phyloP scores from a whole-genome alignment of 1,139 yeast species.

The Candida pseudocylindracea region DNA sequence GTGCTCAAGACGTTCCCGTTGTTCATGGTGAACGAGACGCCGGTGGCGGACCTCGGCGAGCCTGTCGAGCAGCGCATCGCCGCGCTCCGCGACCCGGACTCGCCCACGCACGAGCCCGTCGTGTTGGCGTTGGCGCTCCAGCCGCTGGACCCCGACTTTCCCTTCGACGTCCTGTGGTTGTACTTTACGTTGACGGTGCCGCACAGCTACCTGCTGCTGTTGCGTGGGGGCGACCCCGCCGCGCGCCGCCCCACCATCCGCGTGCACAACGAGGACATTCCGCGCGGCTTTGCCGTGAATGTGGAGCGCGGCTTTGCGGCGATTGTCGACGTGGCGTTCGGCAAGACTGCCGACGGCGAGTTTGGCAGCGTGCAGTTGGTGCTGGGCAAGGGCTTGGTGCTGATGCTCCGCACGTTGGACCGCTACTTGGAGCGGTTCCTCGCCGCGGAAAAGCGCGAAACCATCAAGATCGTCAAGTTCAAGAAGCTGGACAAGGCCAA shows the following conservation, averaged over 20 bases:
- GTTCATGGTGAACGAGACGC: no score
- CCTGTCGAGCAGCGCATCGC: no score
- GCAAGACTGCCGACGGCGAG: constrained; percentile 2
- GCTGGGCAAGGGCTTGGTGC: constrained; percentile 24
- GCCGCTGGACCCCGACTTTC: constrained; percentile 61
- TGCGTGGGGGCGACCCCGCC: constrained; percentile 11
- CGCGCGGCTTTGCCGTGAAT: constrained; percentile 45
- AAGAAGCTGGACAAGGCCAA: no score
- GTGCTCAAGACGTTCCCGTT: no score
- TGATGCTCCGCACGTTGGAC: constrained; percentile 34
- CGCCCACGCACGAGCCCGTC: no score
- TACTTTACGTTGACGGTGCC: constrained; percentile 34
- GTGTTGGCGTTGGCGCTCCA: constrained; percentile 7
- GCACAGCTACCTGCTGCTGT: constrained; percentile 10
- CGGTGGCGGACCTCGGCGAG: no score
- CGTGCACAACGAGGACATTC: constrained; percentile 48
- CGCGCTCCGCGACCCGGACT: no score
- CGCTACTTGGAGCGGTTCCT: constrained; percentile 32
- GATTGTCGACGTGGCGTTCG: constrained; percentile 18
- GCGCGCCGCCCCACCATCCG: constrained; percentile 16
- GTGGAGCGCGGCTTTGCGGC: constrained; percentile 39
- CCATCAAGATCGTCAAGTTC: constrained; percentile 21
- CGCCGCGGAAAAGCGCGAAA: constrained; percentile 30
- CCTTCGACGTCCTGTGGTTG: constrained; percentile 33
- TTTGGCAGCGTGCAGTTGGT: constrained; percentile 10